These are phyloP conservation scores for Talaromyces verruculosus DNA, from an alignment of 2,329 filamentous ascomycete genomes.

Conservation along the genomic window DNA sequence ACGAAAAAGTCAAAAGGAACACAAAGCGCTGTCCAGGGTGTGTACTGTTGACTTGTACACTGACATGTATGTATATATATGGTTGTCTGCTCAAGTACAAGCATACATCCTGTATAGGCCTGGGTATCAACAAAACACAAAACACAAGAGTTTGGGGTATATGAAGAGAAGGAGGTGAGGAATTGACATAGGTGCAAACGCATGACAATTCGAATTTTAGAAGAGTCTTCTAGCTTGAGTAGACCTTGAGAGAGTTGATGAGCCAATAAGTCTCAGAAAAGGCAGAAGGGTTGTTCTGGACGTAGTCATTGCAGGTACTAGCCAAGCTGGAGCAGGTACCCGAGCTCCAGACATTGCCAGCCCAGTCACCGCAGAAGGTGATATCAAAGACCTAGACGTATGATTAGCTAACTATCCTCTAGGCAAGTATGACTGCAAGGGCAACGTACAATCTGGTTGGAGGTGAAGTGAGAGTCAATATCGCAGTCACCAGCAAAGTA, in stretches of 20 bases:
- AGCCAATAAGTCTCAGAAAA: constrained; percentile 76
- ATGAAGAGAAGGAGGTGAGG: neutral
- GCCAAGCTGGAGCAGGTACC: constrained; percentile 63
- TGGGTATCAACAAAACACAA: constrained; percentile 7
- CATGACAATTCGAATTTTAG: neutral
- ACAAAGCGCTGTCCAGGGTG: neutral
- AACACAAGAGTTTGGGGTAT: neutral
- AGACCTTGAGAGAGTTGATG: constrained; percentile 70
- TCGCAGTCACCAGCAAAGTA: constrained; percentile 70
- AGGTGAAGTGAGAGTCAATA: constrained; percentile 66
- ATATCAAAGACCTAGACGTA: constrained; percentile 60
- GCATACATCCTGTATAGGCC: neutral
- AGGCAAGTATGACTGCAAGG: neutral
- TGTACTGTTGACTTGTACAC: neutral
- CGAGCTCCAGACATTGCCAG: constrained; percentile 65
- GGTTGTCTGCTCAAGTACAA: neutral
- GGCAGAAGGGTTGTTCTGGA: constrained; percentile 66
- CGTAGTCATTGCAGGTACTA: constrained; percentile 68
- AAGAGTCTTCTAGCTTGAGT: constrained; percentile 36
- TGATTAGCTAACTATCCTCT: neutral
- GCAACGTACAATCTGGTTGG: constrained; percentile 63
- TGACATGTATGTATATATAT: neutral
- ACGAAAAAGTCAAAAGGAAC: neutral
- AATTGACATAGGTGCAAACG: neutral
- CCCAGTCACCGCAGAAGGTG: constrained; percentile 87